These are phyloP conservation scores for Coemansia sp. DNA, from an alignment of 192 early-diverging fungal genomes.

Conservation along the genomic window DNA sequence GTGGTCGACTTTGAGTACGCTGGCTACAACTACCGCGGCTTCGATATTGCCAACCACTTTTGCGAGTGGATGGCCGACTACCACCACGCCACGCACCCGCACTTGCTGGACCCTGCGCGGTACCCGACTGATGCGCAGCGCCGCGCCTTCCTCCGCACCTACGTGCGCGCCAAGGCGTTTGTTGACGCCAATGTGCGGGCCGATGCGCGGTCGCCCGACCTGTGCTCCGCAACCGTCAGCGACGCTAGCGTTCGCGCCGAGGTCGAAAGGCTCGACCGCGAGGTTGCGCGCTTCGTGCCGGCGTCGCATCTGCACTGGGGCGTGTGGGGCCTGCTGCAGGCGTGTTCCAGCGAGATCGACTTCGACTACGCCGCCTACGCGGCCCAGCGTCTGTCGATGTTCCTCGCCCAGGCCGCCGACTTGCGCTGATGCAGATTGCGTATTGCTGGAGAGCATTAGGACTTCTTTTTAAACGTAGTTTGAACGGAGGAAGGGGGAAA, in stretches of 20 bases:
- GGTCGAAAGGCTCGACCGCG: conserved; percentile 24
- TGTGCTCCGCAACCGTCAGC: conserved; percentile 21
- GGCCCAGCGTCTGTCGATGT: conserved; percentile 56
- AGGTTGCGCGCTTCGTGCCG: conserved; percentile 35
- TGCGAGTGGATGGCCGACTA: conserved; percentile 87
- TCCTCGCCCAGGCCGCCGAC: conserved; percentile 37
- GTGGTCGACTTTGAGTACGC: conserved; percentile 84
- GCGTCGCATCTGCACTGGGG: conserved; percentile 74
- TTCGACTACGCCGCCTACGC: conserved; percentile 77
- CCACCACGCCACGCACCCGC: conserved; percentile 56
- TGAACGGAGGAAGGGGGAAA: neutral
- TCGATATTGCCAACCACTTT: conserved; percentile 83
- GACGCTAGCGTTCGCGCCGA: conserved; percentile 24
- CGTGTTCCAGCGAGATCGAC: conserved; percentile 70
- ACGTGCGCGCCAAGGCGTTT: conserved; percentile 59
- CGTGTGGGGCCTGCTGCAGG: conserved; percentile 78
- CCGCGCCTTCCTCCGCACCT: conserved; percentile 63
- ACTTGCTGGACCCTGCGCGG: conserved; percentile 35
- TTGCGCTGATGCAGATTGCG: neutral
- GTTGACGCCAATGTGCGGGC: conserved; percentile 43
- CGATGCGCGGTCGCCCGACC: conserved; percentile 11
- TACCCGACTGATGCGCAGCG: conserved; percentile 68
- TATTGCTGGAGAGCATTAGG: neutral
- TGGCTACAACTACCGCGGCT: conserved; percentile 76
- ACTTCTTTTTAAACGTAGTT: neutral